A percentile compares a stretch with the other conserved stretches of the same genome.
Evolutionary conservation across 192 early-diverging fungal species (phyloP).

Genomic region (Geranomyces variabilis): DNA sequence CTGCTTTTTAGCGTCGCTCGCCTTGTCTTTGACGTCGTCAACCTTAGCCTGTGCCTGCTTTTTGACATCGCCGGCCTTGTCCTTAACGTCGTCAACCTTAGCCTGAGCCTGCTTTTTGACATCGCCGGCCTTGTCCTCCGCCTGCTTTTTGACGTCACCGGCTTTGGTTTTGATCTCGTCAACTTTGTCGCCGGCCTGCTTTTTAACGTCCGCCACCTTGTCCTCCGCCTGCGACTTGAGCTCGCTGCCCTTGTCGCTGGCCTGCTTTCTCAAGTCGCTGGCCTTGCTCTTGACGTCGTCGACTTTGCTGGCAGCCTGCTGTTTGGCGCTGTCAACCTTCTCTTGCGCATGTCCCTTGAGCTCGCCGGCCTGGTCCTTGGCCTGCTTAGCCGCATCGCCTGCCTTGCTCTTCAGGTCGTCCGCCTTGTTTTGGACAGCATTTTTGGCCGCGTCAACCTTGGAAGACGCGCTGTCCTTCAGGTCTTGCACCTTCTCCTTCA

Average conservation of each 20-base stretch:
- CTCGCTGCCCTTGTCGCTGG: constrained; percentile 1
- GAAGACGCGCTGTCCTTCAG: background rate
- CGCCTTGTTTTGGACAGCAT: background rate
- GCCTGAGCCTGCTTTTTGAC: background rate
- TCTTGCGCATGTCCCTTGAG: background rate
- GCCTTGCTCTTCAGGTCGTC: background rate
- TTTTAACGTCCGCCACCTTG: constrained; percentile 1
- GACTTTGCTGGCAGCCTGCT: background rate
- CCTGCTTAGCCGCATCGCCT: background rate
- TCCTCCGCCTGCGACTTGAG: background rate
- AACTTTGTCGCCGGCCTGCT: background rate
- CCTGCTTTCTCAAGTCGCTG: background rate
- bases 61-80: constrained; percentile 6
- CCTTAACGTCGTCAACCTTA: background rate
- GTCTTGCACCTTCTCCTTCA: background rate
- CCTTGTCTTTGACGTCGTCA: constrained; percentile 1
- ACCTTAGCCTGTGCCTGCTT: background rate
- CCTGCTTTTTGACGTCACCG: background rate
- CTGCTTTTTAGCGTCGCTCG: background rate
- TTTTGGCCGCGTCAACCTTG: background rate
- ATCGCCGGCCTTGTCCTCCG: constrained; percentile 7
- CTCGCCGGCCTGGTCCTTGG: constrained; percentile 1
- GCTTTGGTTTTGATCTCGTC: background rate
- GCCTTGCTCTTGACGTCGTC: background rate
- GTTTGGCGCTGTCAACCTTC: background rate